Base-by-base conservation (phyloP, 768 basidiomycete genomes). In the Phanerodontia chrysosporium region DNA sequence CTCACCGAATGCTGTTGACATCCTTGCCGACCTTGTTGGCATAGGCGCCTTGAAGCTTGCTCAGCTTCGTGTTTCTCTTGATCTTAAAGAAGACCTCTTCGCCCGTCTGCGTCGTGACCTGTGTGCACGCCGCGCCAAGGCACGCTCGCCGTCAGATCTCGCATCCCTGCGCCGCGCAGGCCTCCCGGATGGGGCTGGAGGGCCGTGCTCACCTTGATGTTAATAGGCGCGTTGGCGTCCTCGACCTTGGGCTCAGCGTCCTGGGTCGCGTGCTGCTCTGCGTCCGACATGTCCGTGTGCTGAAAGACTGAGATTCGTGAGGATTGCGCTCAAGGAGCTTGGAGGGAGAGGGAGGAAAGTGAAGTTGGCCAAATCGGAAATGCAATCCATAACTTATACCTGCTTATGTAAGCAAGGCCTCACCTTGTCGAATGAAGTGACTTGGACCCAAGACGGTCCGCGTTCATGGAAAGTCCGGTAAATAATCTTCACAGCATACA, bases 81-180 rank as follows among this genome's bases (percentile, higher is more conserved):
- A 97, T 95, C 82, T 97, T 96, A 83, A 97, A 97, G 75, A 90
- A 96, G 27, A 96, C 91, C 71, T 95, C 93, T 32, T 95, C 91
- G 58, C 91, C 92, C n/a, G 76, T 71, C 36, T 88, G 80, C 64
- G 83, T 86, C 46, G 87, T 82, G 49, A 93, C 91, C 91, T 93
- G 64, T 9, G 48, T 30, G 27, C 27, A 25, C 51, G 32, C 42
- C 36, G 52, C n/a, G 29, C 32, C 30, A 16, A 32, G 9, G 22
- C 9, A 2, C 49, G 49, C 7, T 2, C 49, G 30, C 29, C 16
- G 49, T 51, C 30, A 51, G 49, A 28, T 30, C 29, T 12, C 18
- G 49, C 21, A 8, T 16, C 51, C n/a, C 39, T 29, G 49, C 27
- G 18, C 48, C 24, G n/a, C 55, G 27, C 58, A 55, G 35, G 49